phyloP scores from a whole-genome alignment of 2,329 filamentous ascomycete species.

The Penicillium sp. region DNA sequence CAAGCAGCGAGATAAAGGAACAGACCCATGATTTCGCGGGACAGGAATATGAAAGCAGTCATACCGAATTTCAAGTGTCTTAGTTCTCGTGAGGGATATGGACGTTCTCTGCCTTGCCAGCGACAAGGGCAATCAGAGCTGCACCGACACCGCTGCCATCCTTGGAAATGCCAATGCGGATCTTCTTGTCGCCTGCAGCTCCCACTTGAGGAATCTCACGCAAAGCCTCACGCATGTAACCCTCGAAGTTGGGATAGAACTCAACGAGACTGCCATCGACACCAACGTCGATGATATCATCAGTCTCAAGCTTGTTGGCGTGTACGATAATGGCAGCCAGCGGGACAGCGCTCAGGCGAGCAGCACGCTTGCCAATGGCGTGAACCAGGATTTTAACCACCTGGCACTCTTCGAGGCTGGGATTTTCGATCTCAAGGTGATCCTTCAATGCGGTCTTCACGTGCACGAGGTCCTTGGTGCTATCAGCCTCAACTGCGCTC shows the following conservation, averaged over 20 bases:
- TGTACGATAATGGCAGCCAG: constrained; percentile 81
- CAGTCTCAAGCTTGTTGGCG: constrained; percentile 67
- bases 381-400: constrained; percentile 80
- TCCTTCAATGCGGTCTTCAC: constrained; percentile 77
- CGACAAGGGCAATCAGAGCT: constrained; percentile 88
- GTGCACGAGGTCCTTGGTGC: constrained; percentile 66
- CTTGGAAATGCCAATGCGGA: constrained; percentile 94
- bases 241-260: constrained; percentile 90
- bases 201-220: constrained; percentile 76
- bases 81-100: constrained; percentile 15
- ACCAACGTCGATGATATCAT: constrained; percentile 80
- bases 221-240: constrained; percentile 81
- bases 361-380: constrained; percentile 84
- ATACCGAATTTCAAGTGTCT: background rate
- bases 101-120: constrained; percentile 50
- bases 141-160: constrained; percentile 95
- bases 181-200: constrained; percentile 72
- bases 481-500: constrained; percentile 80
- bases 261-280: constrained; percentile 94
- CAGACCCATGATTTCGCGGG: background rate
- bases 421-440: constrained; percentile 70
- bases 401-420: constrained; percentile 79
- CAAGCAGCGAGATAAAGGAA: background rate
- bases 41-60: background rate
- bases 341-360: constrained; percentile 81